These are phyloP conservation scores for Zopfia rhizophila DNA, from an alignment of 2,329 filamentous ascomycete species.

Conservation along the genomic window DNA sequence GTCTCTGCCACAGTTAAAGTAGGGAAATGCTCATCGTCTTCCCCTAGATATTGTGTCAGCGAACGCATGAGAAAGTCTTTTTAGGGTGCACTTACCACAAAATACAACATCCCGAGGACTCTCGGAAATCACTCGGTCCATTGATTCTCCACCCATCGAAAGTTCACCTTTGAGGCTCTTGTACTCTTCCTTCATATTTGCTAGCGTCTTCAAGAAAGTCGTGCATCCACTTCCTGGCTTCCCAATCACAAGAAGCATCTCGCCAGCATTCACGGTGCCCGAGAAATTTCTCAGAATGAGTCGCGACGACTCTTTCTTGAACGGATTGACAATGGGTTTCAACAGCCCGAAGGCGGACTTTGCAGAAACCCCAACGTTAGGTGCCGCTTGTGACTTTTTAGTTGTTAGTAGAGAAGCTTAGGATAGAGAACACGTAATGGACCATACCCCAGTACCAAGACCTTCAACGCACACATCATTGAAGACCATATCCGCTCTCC, in stretches of 20 bases:
- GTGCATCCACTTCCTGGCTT: conserved; percentile 66
- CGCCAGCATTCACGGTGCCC: conserved; percentile 62
- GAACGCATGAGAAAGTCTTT: no score
- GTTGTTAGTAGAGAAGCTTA: no score
- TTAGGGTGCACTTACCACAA: conserved; percentile 29
- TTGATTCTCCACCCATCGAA: conserved; percentile 62
- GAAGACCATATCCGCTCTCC: no score
- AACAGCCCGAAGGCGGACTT: not conserved
- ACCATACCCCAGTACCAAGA: no score
- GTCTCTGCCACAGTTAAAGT: conserved; percentile 64
- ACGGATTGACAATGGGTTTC: not conserved
- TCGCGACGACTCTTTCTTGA: conserved; percentile 41
- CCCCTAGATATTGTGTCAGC: conserved; percentile 50
- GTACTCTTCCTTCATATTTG: conserved; percentile 62
- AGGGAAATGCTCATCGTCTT: conserved; percentile 59
- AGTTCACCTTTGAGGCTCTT: conserved; percentile 56
- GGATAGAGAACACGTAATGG: no score
- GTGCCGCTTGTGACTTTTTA: no score
- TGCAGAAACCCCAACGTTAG: no score
- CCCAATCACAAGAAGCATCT: conserved; percentile 54
- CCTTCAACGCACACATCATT: no score
- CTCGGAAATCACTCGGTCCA: no score
- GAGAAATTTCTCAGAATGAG: conserved; percentile 73
- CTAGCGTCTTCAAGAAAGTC: conserved; percentile 68
- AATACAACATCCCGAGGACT: conserved; percentile 62